phyloP scores from a whole-genome alignment of 2,329 filamentous ascomycete genomes.

The Aspergillus tubingensis region DNA sequence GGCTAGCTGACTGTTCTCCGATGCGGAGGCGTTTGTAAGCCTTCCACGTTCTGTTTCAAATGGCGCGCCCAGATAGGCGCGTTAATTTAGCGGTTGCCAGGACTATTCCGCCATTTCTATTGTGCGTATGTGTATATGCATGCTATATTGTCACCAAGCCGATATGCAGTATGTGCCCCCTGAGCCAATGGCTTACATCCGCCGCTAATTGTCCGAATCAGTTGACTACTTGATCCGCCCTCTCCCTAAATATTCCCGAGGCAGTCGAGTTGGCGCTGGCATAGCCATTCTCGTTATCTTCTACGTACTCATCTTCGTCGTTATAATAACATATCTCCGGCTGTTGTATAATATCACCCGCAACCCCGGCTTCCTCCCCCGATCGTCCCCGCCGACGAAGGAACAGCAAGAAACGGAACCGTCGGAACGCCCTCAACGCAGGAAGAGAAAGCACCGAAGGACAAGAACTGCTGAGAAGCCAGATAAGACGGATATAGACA shows the following conservation, averaged over 20 bases:
- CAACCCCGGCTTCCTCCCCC: constrained; percentile 73
- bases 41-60: constrained; percentile 27
- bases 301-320: constrained; percentile 68
- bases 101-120: constrained; percentile 69
- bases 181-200: neutral
- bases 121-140: constrained; percentile 66
- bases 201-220: constrained; percentile 35
- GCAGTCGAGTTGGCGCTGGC: constrained; percentile 58
- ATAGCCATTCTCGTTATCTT: constrained; percentile 72
- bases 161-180: constrained; percentile 62
- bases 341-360: constrained; percentile 67
- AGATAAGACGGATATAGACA: constrained; percentile 23
- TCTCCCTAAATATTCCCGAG: constrained; percentile 38
- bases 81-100: constrained; percentile 63
- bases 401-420: constrained; percentile 25
- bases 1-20: constrained; percentile 8
- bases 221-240: constrained; percentile 71
- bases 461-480: constrained; percentile 27
- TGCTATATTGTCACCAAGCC: constrained; percentile 70
- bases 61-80: constrained; percentile 43
- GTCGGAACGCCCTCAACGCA: constrained; percentile 22
- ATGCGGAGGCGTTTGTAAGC: constrained; percentile 17
- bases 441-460: constrained; percentile 28
- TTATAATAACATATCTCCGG: constrained; percentile 69
- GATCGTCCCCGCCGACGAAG: constrained; percentile 51